Evolutionary conservation across 1,139 yeast genomes (phyloP).

Genomic region (Zygotorulaspora mrakii): DNA sequence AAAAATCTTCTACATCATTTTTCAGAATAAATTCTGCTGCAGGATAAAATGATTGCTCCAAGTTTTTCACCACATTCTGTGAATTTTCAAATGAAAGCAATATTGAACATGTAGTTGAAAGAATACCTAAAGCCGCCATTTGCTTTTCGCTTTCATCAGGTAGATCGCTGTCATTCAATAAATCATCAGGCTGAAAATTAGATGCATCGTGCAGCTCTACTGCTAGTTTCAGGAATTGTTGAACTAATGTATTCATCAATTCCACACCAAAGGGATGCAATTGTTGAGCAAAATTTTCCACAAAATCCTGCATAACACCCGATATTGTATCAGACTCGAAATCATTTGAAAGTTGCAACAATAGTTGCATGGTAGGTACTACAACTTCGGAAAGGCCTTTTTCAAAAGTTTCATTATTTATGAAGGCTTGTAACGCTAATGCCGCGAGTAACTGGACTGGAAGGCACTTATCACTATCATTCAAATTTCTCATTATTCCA

Average conservation of each 20-base stretch:
- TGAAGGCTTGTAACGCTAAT: slow-evolving; percentile 76
- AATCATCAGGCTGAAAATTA: slow-evolving; percentile 47
- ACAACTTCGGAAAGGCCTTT: slow-evolving; percentile 65
- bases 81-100: slow-evolving; percentile 82
- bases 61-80: slow-evolving; percentile 55
- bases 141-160: slow-evolving; percentile 64
- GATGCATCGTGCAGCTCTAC: slow-evolving; percentile 64
- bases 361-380: slow-evolving; percentile 76
- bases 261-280: slow-evolving; percentile 92
- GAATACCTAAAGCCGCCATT: slow-evolving; percentile 81
- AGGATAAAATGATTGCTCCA: slow-evolving; percentile 74
- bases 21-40: slow-evolving; percentile 64
- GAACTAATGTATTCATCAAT: slow-evolving; percentile 71
- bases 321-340: slow-evolving; percentile 86
- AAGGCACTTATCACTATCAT: slow-evolving; percentile 48
- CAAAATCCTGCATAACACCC: slow-evolving; percentile 93
- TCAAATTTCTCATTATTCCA: slow-evolving; percentile 62
- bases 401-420: slow-evolving; percentile 61
- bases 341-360: slow-evolving; percentile 70
- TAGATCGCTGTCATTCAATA: slow-evolving; percentile 45
- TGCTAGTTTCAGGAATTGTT: slow-evolving; percentile 74
- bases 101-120: slow-evolving; percentile 87
- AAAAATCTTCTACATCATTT: slow-evolving; percentile 69
- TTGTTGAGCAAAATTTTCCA: slow-evolving; percentile 81
- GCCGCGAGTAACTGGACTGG: slow-evolving; percentile 87